phyloP scores from a whole-genome alignment of 176 grass and related monocot genomes.

The Cenchrus purpureus region DNA sequence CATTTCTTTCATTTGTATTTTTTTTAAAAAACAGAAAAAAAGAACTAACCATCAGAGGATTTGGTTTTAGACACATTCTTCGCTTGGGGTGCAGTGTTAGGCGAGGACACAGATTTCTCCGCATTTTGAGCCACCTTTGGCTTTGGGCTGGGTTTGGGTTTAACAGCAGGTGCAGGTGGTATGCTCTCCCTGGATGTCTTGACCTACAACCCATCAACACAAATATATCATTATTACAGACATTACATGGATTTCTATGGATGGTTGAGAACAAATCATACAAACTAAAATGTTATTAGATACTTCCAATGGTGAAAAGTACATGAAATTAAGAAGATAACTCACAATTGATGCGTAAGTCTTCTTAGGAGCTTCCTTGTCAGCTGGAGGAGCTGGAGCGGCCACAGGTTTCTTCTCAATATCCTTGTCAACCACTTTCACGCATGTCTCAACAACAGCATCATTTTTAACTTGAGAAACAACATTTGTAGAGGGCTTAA shows the following conservation, averaged over 20 bases:
- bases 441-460: not conserved
- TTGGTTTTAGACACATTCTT: constrained; percentile 38
- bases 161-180: constrained; percentile 32
- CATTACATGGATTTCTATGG: too few relatives aligned
- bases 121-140: constrained; percentile 43
- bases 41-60: constrained; percentile 43
- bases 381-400: constrained; percentile 29
- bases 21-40: not conserved
- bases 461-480: not conserved
- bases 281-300: not conserved
- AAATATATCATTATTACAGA: not conserved
- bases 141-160: constrained; percentile 40
- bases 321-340: not conserved
- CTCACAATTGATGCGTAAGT: constrained; percentile 87
- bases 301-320: not conserved
- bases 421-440: not conserved
- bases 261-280: not conserved
- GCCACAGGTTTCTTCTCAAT: constrained; percentile 20
- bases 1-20: not conserved
- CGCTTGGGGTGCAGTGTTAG: constrained; percentile 37
- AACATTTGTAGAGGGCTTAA: constrained; percentile 24
- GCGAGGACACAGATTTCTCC: constrained; percentile 52
- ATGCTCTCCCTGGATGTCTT: constrained; percentile 36
- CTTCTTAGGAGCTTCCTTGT: constrained; percentile 66
- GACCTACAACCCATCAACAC: constrained; percentile 20